phyloP scores from a whole-genome alignment of 345 rosid species.

The Ceriops decandra region DNA sequence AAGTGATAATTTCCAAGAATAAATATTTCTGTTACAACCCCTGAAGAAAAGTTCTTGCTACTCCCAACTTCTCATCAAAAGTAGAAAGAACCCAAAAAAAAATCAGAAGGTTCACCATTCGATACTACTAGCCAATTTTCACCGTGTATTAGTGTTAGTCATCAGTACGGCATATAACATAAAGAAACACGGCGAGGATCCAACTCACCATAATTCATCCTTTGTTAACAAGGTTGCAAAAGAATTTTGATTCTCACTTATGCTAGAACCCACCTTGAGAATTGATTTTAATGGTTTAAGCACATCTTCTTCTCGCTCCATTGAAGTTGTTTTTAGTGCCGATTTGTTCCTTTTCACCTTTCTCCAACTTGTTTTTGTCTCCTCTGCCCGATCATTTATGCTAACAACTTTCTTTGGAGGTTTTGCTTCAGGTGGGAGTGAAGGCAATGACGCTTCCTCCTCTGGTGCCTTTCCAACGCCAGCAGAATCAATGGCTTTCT shows the following conservation, averaged over 20 bases:
- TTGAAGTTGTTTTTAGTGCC: constrained; percentile 20
- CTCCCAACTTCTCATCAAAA: too few relatives aligned
- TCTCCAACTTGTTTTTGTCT: constrained; percentile 30
- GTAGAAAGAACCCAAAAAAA: too few relatives aligned
- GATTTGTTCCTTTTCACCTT: constrained; percentile 27
- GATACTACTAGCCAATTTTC: too few relatives aligned
- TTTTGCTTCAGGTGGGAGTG: constrained; percentile 16
- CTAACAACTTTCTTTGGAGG: constrained; percentile 48
- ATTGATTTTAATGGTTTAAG: constrained; percentile 46
- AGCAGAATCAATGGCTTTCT: background rate
- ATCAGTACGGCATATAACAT: background rate
- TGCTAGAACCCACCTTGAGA: constrained; percentile 40
- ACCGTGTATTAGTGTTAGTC: background rate
- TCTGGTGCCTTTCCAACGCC: background rate
- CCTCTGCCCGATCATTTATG: constrained; percentile 47
- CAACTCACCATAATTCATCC: background rate
- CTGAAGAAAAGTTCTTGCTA: too few relatives aligned
- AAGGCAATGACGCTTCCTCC: constrained; percentile 16
- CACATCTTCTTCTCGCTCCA: constrained; percentile 28
- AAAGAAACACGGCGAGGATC: background rate
- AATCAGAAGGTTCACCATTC: too few relatives aligned
- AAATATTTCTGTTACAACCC: too few relatives aligned
- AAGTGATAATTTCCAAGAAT: too few relatives aligned
- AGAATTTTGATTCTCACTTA: constrained; percentile 14
- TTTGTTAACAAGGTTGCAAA: background rate